Base-by-base conservation (phyloP, 768 basidiomycete species). In the Lactifluus piperatus region DNA sequence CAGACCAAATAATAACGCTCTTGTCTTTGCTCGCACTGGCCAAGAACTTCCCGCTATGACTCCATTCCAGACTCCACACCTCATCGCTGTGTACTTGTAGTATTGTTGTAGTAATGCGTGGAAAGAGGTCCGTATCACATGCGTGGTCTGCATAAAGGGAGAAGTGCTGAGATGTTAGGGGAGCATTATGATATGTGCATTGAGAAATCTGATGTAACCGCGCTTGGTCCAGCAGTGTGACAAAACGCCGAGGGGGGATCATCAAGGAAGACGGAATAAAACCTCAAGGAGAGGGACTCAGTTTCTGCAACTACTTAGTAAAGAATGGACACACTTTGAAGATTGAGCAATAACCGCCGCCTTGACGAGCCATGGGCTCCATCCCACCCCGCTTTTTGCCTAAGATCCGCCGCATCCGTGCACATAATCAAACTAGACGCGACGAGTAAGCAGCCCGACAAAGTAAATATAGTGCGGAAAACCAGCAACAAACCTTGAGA, bases 21-120 rank as follows among this genome's bases (percentile, higher is more conserved):
- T 81, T 83, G 72, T 98, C 95, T 71, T 82, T 90, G 56, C 94
- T 88, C 37, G 88, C 89, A 64, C 85, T 94, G 30, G 94, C 97
- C 51, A 99, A 76, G 66, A 80, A 85, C 50, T 73, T 71, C 2
- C 97, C 97, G 69, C 86, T 85, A 66, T 90, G 91, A 71, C 93
- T 95, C 94, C 94, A 99, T 69, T 87, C 88, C 59, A 98, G 72
- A 68, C 88, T 85, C 94, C 95, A 98, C 44, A 99, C 94, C 70
- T 99, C 93, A 68, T 98, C 91, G 11, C 77, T 80, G 71, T 97
- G 95, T 30, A 86, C 90, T 46, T 85, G 81, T 59, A 97, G 75
- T 52, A 94, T 85, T 26, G 88, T 86, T 3, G 91, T 94, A 13
- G 90, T 94, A 26, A 86, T 76, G 46, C 82, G 80, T 7, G 97